phyloP scores from a whole-genome alignment of 768 basidiomycete species.

The Lepiota subincarnata region DNA sequence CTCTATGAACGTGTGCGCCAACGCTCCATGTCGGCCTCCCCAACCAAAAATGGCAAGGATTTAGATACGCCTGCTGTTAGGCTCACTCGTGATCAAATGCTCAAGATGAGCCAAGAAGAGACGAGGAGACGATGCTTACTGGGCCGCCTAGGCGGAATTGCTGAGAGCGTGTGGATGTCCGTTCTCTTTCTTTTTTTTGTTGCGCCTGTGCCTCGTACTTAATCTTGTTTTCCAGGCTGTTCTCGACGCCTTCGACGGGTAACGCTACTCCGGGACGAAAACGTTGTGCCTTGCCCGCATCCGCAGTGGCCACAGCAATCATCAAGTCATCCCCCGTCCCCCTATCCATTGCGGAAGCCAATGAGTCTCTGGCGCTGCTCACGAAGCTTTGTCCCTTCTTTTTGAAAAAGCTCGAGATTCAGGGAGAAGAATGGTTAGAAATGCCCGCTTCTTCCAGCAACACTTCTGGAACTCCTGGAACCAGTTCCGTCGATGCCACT shows the following conservation, averaged over 20 bases:
- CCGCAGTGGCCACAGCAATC: conserved; percentile 64
- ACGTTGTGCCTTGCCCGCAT: conserved; percentile 62
- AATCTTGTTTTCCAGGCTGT: conserved; percentile 47
- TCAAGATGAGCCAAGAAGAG: conserved; percentile 75
- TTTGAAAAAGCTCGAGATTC: conserved; percentile 58
- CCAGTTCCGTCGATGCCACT: conserved; percentile 23
- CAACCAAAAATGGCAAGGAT: conserved; percentile 50
- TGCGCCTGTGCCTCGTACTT: background rate
- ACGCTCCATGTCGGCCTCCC: conserved; percentile 63
- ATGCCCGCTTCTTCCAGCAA: conserved; percentile 48
- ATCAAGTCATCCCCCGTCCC: conserved; percentile 81
- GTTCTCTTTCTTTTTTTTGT: conserved; percentile 24
- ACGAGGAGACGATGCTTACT: conserved; percentile 71
- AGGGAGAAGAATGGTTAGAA: conserved; percentile 54
- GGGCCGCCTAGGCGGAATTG: conserved; percentile 73
- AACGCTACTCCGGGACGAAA: conserved; percentile 58
- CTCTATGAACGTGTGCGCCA: conserved; percentile 79
- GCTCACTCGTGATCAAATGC: conserved; percentile 61
- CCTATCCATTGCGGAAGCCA: conserved; percentile 72
- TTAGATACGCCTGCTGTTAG: conserved; percentile 35
- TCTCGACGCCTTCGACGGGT: conserved; percentile 55
- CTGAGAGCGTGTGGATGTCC: conserved; percentile 89
- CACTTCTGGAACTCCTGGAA: conserved; percentile 18
- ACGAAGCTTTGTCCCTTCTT: conserved; percentile 77
- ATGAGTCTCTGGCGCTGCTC: conserved; percentile 67